phyloP scores from a whole-genome alignment of 2,329 filamentous ascomycete species.

The Emmonsia crescens region DNA sequence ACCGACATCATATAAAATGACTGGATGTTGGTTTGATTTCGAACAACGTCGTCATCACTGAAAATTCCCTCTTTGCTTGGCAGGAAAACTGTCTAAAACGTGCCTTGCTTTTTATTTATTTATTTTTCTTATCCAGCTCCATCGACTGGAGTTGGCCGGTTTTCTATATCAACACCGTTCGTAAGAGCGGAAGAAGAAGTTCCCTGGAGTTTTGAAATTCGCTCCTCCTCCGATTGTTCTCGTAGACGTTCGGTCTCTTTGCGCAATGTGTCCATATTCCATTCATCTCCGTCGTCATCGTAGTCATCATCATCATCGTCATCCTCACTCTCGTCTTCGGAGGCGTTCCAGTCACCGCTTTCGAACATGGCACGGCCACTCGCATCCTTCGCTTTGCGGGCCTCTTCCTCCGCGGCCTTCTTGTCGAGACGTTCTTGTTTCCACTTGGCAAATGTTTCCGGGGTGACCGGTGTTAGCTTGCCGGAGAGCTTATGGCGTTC shows the following conservation, averaged over 20 bases:
- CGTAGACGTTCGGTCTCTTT: slow-evolving; percentile 71
- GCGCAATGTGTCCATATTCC: slow-evolving; percentile 68
- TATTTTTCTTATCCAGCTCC: slow-evolving; percentile 7
- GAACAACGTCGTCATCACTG: neutral
- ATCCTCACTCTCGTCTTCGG: slow-evolving; percentile 51
- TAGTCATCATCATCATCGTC: slow-evolving; percentile 55
- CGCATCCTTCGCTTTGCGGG: slow-evolving; percentile 82
- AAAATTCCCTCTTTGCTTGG: neutral
- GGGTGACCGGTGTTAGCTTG: slow-evolving; percentile 83
- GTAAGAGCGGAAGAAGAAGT: neutral
- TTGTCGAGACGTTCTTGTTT: slow-evolving; percentile 90
- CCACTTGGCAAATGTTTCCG: slow-evolving; percentile 90
- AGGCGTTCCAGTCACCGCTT: slow-evolving; percentile 77
- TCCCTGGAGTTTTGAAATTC: slow-evolving; percentile 34
- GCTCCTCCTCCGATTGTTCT: slow-evolving; percentile 67
- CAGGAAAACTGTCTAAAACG: neutral
- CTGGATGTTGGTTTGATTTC: neutral
- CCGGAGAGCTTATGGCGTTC: slow-evolving; percentile 93
- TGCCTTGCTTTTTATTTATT: neutral
- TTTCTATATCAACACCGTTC: neutral
- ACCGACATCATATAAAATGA: slow-evolving; percentile 1
- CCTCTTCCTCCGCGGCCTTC: slow-evolving; percentile 89
- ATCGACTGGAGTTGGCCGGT: slow-evolving; percentile 4
- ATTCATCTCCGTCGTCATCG: slow-evolving; percentile 36
- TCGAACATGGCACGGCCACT: slow-evolving; percentile 94